phyloP scores from a whole-genome alignment of 768 basidiomycete species.

The Phaffia australis region DNA sequence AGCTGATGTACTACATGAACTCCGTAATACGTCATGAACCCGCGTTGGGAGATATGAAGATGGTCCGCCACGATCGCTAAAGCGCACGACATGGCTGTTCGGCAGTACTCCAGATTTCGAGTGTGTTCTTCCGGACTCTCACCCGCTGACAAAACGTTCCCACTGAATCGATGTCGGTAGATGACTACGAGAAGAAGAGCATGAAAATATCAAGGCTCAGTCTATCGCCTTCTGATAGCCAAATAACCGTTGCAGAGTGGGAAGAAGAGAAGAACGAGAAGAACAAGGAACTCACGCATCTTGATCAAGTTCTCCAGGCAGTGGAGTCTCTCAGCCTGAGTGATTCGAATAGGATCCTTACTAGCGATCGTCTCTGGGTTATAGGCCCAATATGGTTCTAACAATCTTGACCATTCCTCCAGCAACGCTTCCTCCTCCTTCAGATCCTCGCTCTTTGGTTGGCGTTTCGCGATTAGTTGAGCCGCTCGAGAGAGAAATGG shows the following conservation, averaged over 20 bases:
- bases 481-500: constrained; percentile 70
- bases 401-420: constrained; percentile 61
- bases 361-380: constrained; percentile 66
- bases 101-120: constrained; percentile 36
- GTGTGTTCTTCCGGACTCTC: constrained; percentile 54
- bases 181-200: constrained; percentile 45
- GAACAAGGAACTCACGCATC: constrained; percentile 39
- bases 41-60: constrained; percentile 65
- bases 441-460: constrained; percentile 34
- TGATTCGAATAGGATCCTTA: constrained; percentile 77
- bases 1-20: constrained; percentile 93
- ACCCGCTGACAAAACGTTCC: constrained; percentile 36
- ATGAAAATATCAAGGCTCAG: neutral
- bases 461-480: constrained; percentile 51
- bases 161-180: constrained; percentile 62
- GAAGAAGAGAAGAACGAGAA: neutral
- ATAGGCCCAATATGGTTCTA: constrained; percentile 71
- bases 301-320: constrained; percentile 79
- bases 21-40: constrained; percentile 87
- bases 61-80: constrained; percentile 72
- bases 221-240: neutral
- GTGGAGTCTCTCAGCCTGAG: constrained; percentile 74
- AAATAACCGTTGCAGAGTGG: neutral
- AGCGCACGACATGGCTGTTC: constrained; percentile 64
- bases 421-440: constrained; percentile 65